Conservation (phyloP, 176 grass and related monocot genomes). For the Aegilops speltoides region DNA sequence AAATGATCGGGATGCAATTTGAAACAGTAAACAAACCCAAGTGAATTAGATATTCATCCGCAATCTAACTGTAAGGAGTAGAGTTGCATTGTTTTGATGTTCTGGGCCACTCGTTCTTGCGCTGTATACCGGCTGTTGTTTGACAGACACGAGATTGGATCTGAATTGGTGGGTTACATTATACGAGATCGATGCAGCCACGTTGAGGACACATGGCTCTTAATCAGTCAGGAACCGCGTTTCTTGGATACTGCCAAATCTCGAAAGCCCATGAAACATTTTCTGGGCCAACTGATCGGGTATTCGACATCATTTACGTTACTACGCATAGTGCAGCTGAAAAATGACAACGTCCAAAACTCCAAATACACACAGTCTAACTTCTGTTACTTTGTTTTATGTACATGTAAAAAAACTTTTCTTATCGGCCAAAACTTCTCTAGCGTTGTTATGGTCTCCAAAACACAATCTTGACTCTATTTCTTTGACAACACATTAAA, state of each 20-base stretch:
- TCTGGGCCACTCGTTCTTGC: not conserved
- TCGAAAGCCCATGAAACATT: not conserved
- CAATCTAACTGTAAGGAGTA: constrained; percentile 18
- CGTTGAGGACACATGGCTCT: constrained; percentile 28
- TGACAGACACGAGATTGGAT: constrained; percentile 34
- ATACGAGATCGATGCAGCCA: constrained; percentile 38
- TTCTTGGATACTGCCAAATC: constrained; percentile 21
- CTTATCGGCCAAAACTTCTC: not conserved
- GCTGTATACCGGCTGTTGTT: constrained; percentile 33
- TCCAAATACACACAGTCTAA: not conserved
- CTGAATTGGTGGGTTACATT: not conserved
- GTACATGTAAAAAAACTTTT: not conserved
- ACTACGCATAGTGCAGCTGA: not conserved
- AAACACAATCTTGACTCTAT: not conserved
- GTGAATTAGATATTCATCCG: not conserved
- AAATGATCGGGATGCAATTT: not conserved
- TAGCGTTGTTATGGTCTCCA: not conserved
- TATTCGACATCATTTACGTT: not conserved
- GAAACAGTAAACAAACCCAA: not conserved
- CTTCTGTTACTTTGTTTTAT: not conserved
- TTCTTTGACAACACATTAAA: not conserved
- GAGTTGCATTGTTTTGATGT: constrained; percentile 4
- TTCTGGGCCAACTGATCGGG: not conserved
- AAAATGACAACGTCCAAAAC: not conserved
- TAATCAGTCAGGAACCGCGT: constrained; percentile 16